These are phyloP conservation scores for Termitomyces sp. DNA, from an alignment of 1,284 basidiomycete genomes.

Conservation along the genomic window DNA sequence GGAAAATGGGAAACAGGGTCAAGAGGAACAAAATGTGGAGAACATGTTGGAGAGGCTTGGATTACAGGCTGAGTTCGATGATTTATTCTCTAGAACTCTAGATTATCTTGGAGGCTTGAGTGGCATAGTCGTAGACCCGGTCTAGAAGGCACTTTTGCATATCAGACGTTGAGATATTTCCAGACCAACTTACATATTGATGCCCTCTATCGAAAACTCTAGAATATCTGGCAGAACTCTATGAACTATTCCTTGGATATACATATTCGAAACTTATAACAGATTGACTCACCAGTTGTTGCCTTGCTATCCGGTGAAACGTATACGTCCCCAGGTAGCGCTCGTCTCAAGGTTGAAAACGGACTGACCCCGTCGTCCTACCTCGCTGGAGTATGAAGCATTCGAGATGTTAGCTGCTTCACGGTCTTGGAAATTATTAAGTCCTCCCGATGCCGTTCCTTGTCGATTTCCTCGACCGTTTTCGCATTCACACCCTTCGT, in stretches of 20 bases:
- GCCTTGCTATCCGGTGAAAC: no score
- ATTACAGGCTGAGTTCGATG: conserved; percentile 55
- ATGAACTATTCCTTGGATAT: not conserved
- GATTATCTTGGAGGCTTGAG: conserved; percentile 43
- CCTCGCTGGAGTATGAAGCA: not conserved
- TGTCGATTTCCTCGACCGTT: not conserved
- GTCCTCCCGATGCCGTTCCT: conserved; percentile 1
- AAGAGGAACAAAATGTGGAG: conserved; percentile 30
- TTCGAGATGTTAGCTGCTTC: not conserved
- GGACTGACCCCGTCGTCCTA: not conserved
- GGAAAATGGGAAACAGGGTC: conserved; percentile 21
- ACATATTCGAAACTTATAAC: no score
- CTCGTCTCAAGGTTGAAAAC: not conserved
- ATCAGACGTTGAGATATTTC: not conserved
- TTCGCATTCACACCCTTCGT: conserved; percentile 1
- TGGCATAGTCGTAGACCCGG: not conserved
- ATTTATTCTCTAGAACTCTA: conserved; percentile 55
- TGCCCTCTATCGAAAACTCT: not conserved
- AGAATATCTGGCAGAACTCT: not conserved
- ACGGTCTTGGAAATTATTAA: conserved; percentile 5
- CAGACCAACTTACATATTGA: not conserved
- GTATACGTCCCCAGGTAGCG: conserved; percentile 3
- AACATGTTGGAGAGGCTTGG: conserved; percentile 42
- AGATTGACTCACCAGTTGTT: no score
- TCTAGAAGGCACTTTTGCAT: not conserved